Base-by-base conservation (phyloP, 2,329 filamentous ascomycete genomes). In the Emmonsia crescens region DNA sequence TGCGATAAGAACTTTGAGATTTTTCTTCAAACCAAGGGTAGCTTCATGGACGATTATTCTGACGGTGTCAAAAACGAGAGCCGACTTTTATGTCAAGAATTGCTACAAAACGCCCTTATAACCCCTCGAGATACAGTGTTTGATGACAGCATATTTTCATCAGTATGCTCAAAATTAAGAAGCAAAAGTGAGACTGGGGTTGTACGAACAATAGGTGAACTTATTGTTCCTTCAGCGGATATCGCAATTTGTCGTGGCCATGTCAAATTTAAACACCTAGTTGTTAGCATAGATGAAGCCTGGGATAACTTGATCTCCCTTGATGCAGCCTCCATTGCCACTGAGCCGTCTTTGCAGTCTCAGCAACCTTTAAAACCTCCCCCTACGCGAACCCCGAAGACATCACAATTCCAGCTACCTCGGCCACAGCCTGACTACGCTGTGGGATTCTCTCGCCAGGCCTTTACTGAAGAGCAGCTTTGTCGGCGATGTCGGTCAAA, bases 391-490 rank as follows among this genome's bases (percentile, higher is more conserved):
- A n/a, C n/a, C n/a, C n/a, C n/a, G n/a, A n/a, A n/a, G n/a, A n/a
- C n/a, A n/a, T n/a, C n/a, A 38, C 52, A 55, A 55, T 55, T 55
- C 31, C 52, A 21, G 21, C 31, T 55, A 38, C 55, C 70, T 44
- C 66, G 67, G 60, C 73, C 71, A 57, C 70, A 76, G 66, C 75
- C 73, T 9, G 70, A 75, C 61, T 75, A 71, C 61, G 64, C 71
- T 58, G 68, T 74, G 24, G 72, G 72, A 60, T 76, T 74, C 64
- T 66, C 63, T 57, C 60, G 67, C 55, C 60, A 65, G 21, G 68
- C 69, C 57, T 76, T 77, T 63, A 74, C 69, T 1, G 64, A 70
- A 16, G 65, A 69, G 16, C 72, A 75, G 61, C 67, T 72, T 68
- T 19, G 60, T 70, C 9, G 65, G 64, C 59, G 60, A 62, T 21